phyloP scores from a whole-genome alignment of 2,329 filamentous ascomycete species.

The Teratosphaeriaceae sp. region DNA sequence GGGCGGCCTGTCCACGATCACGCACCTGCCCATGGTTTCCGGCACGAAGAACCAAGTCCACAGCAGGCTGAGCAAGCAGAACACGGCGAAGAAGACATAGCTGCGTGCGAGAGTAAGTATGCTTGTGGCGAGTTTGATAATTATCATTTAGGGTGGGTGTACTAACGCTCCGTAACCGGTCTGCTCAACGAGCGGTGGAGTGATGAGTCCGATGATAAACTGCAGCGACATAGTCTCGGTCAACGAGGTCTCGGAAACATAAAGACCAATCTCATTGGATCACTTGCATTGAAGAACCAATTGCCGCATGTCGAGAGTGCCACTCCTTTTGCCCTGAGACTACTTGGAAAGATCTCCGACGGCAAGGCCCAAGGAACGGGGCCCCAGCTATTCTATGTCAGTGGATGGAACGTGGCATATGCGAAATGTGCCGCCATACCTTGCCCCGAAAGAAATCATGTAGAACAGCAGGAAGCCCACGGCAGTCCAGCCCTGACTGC shows the following conservation, averaged over 20 bases:
- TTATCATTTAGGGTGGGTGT: too few relatives aligned
- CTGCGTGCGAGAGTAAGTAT: too few relatives aligned
- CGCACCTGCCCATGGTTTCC: constrained; percentile 48
- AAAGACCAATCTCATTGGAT: too few relatives aligned
- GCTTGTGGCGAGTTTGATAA: too few relatives aligned
- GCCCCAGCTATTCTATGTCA: too few relatives aligned
- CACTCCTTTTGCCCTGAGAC: constrained; percentile 57
- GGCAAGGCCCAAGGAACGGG: constrained; percentile 28
- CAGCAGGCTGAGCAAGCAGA: constrained; percentile 43
- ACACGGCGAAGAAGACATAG: constrained; percentile 53
- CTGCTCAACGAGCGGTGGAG: constrained; percentile 35
- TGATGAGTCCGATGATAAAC: constrained; percentile 47
- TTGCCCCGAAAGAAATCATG: constrained; percentile 37
- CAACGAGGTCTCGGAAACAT: too few relatives aligned
- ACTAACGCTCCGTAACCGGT: constrained; percentile 48
- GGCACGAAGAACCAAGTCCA: constrained; percentile 52
- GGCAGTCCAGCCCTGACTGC: constrained; percentile 38
- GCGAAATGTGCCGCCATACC: too few relatives aligned
- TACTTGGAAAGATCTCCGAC: constrained; percentile 58
- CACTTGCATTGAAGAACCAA: constrained; percentile 59
- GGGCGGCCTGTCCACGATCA: too few relatives aligned
- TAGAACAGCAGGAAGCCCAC: constrained; percentile 25
- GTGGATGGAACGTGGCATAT: too few relatives aligned
- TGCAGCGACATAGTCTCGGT: too few relatives aligned
- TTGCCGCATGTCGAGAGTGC: constrained; percentile 32